A percentile compares a stretch with the other conserved stretches of the same genome.
Conservation (phyloP, 805 yeast genomes). For the Candida wancherniae region DNA sequence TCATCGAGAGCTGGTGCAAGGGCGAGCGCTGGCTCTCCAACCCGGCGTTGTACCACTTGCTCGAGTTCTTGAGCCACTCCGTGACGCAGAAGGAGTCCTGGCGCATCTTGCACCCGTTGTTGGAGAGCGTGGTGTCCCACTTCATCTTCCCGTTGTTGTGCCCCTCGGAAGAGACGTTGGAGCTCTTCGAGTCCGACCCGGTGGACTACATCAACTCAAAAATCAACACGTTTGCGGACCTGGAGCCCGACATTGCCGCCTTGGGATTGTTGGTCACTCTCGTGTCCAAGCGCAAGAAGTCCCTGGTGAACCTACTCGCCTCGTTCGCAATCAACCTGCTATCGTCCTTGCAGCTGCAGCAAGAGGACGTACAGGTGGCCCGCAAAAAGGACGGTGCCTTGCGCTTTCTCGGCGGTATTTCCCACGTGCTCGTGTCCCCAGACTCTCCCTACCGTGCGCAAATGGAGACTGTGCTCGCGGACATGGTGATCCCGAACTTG, state of each 20-base stretch:
- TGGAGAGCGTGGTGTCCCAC: constrained; percentile 59
- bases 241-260: constrained; percentile 73
- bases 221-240: constrained; percentile 52
- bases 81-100: constrained; percentile 55
- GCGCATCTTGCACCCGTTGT: constrained; percentile 60
- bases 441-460: constrained; percentile 56
- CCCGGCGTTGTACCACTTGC: constrained; percentile 58
- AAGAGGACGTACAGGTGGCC: constrained; percentile 43
- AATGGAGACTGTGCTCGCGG: constrained; percentile 63
- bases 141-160: constrained; percentile 74
- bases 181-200: constrained; percentile 80
- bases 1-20: constrained; percentile 70
- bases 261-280: constrained; percentile 64
- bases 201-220: constrained; percentile 77
- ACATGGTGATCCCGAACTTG: constrained; percentile 69
- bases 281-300: constrained; percentile 60
- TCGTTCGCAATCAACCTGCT: constrained; percentile 55
- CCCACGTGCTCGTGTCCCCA: constrained; percentile 51
- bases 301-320: constrained; percentile 56
- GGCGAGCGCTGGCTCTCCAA: constrained; percentile 65
- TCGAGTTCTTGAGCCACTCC: constrained; percentile 51
- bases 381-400: constrained; percentile 74
- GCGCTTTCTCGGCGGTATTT: constrained; percentile 70
- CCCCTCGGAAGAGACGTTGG: constrained; percentile 63
- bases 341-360: constrained; percentile 20